A percentile compares a stretch with the other conserved stretches of the same genome.
phyloP scores from a whole-genome alignment of 208 protist genomes.

The Leptomonas seymouri region DNA sequence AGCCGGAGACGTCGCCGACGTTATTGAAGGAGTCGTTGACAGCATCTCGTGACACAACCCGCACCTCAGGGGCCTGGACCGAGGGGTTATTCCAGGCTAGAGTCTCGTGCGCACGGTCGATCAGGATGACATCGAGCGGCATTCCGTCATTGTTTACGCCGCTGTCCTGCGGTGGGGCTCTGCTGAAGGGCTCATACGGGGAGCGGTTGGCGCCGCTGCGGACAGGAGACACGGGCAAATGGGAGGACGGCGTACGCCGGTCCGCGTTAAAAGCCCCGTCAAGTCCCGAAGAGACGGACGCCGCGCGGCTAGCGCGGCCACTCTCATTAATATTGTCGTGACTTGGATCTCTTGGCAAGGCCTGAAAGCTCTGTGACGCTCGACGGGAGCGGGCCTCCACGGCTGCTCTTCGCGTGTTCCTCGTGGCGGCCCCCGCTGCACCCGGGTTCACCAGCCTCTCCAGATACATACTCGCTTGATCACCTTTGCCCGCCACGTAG shows the following conservation, averaged over 20 bases:
- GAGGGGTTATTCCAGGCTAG: slow-evolving; percentile 11
- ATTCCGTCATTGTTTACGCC: neutral
- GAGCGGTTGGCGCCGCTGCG: neutral
- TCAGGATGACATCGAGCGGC: slow-evolving; percentile 32
- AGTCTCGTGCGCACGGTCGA: slow-evolving; percentile 11
- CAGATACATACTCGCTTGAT: slow-evolving; percentile 33
- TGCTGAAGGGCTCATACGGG: slow-evolving; percentile 21
- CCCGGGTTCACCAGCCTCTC: slow-evolving; percentile 43
- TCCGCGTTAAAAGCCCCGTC: slow-evolving; percentile 5
- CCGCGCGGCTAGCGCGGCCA: slow-evolving; percentile 9
- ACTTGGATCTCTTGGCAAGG: neutral
- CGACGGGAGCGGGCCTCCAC: neutral
- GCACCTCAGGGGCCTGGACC: slow-evolving; percentile 5
- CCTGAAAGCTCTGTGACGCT: slow-evolving; percentile 5
- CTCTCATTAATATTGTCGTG: neutral
- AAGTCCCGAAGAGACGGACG: slow-evolving; percentile 12
- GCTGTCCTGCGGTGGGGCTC: neutral
- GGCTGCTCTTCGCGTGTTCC: slow-evolving; percentile 4
- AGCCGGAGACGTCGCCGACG: slow-evolving; percentile 32
- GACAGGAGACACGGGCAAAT: neutral
- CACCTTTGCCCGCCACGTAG: slow-evolving; percentile 13
- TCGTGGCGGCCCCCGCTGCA: slow-evolving; percentile 10
- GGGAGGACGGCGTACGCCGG: neutral
- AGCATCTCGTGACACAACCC: neutral
- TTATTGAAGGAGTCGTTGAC: slow-evolving; percentile 25